phyloP scores from a whole-genome alignment of 495 filamentous ascomycete genomes.

The Aspergillus ostianus region DNA sequence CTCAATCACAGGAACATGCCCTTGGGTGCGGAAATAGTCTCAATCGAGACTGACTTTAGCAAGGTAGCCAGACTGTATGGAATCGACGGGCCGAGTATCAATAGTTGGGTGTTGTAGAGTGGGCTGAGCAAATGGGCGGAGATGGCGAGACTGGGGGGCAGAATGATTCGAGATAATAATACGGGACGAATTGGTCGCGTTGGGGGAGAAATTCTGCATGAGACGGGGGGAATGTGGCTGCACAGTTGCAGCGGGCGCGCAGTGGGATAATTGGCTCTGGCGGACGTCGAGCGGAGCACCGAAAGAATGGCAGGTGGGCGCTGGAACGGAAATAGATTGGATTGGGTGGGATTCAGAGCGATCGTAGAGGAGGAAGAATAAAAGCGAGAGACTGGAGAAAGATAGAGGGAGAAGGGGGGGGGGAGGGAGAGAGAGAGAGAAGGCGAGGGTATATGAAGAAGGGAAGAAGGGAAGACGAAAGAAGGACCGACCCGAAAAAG shows the following conservation, averaged over 20 bases:
- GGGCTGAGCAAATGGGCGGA: not conserved
- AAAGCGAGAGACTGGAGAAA: conserved; percentile 4
- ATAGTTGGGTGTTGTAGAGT: not conserved
- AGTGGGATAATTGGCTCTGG: conserved; percentile 8
- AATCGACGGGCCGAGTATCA: not conserved
- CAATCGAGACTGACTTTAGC: not conserved
- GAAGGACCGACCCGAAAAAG: conserved; percentile 6
- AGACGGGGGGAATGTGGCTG: conserved; percentile 25
- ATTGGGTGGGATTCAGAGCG: conserved; percentile 4
- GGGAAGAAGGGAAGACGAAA: conserved; percentile 10
- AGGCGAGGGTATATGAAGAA: conserved; percentile 7
- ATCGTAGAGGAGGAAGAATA: not conserved
- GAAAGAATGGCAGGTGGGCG: conserved; percentile 7
- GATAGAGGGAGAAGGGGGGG: conserved; percentile 13
- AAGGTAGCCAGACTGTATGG: not conserved
- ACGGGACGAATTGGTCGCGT: conserved; percentile 15
- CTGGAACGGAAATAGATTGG: conserved; percentile 7
- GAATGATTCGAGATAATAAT: conserved; percentile 10
- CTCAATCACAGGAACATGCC: not conserved
- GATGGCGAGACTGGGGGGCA: not conserved
- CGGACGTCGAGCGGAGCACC: conserved; percentile 10
- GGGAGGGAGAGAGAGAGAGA: conserved; percentile 10
- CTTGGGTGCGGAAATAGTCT: not conserved
- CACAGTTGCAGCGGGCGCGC: conserved; percentile 16
- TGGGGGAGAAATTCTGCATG: conserved; percentile 9